Percentiles rank a stretch among this genome's conserved stretches.
Conservation (phyloP, 805 yeast genomes). For the Teunomyces funiuensis region DNA sequence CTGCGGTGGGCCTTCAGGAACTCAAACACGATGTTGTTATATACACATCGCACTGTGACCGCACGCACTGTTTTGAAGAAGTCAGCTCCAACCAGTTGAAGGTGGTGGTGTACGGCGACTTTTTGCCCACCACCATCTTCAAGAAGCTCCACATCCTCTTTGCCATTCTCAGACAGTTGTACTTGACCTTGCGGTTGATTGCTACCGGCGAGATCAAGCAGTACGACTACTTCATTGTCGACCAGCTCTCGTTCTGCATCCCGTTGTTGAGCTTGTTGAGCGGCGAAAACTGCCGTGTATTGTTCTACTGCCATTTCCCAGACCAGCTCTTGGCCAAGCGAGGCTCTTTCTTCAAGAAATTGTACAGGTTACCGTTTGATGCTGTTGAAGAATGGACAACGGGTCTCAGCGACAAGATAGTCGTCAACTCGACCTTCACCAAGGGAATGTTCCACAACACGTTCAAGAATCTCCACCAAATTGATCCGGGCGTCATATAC, state of each 20-base stretch:
- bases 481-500: conserved; percentile 59
- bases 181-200: conserved; percentile 50
- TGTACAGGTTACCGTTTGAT: conserved; percentile 85
- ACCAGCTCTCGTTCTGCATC: conserved; percentile 81
- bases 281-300: conserved; percentile 44
- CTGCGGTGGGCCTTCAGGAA: conserved; percentile 82
- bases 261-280: conserved; percentile 62
- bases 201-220: conserved; percentile 44
- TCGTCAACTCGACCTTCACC: conserved; percentile 89
- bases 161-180: conserved; percentile 81
- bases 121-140: conserved; percentile 66
- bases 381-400: conserved; percentile 80
- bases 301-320: conserved; percentile 96
- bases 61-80: conserved; percentile 87
- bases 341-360: conserved; percentile 49
- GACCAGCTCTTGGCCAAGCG: conserved; percentile 76
- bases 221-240: conserved; percentile 78
- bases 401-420: conserved; percentile 69
- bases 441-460: conserved; percentile 63
- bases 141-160: conserved; percentile 77
- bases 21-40: conserved; percentile 56
- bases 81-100: conserved; percentile 56
- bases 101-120: conserved; percentile 79
- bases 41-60: conserved; percentile 90
- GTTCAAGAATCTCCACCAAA: conserved; percentile 43